Base-by-base conservation (phyloP, 768 basidiomycete genomes). In the Pisolithus marmoratus region DNA sequence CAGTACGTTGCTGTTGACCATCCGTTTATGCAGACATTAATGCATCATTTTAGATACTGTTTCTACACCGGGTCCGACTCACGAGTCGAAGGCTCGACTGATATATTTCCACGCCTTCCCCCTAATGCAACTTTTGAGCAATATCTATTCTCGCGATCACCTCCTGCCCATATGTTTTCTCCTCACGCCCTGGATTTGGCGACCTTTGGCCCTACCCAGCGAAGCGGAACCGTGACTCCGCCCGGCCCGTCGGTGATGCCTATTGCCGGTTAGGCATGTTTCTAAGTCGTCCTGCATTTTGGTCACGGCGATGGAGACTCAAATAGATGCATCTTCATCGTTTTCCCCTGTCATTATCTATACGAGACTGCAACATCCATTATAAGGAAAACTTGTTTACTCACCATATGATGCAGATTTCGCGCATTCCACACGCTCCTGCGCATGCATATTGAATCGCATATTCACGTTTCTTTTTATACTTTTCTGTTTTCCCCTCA, bases 21-120 rank as follows among this genome's bases (percentile, higher is more conserved):
- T 7, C 5, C 6, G 36, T 27, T 36, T 3, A 14, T 38, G 5
- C 20, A 1, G 8, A 14, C 2, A 11, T 20, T 62, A 40, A 69
- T 8, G 6, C 48, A 17, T 38, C 5, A 20, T 56, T 38, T 12
- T 49, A 90, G 88, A 59, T 90, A 85, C 66, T 90, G 88, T 71
- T 90, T 90, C 69, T 90, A 80, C 68, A 90, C 88, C 2, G 88
- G 88, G 1, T 59, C 74, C 3, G 78, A 74, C 31, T 61, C 70
- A 3, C 29, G 66, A 48, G 54, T 66, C n/a, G 67, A 66, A 46
- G 63, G 63, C 22, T 50, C 65, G 1, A 52, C 62, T 20, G 64
- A 63, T 19, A 24, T 29, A 5, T 53, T 74, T 9, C 64, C 72
- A 19, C 74, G 75, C 44, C 72, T 75, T 38, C 72, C 72, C 6